Base-by-base conservation (phyloP, 2,329 filamentous ascomycete species). In the Apiospora phragmitis region DNA sequence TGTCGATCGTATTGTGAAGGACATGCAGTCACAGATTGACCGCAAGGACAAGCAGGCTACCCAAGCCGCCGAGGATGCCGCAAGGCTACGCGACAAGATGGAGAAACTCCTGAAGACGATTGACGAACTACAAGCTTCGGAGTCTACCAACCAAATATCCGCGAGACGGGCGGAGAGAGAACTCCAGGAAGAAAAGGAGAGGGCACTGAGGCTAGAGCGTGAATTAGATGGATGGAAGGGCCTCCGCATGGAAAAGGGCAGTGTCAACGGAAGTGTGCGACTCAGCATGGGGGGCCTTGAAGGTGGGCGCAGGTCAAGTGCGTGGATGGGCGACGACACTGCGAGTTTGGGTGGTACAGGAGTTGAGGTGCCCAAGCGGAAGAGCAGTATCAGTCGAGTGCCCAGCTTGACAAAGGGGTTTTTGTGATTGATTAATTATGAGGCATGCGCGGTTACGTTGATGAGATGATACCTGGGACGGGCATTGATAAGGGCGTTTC, bases 1-100 rank as follows among this genome's bases (percentile, higher is more conserved):
- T 79, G 92, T 98, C 35, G 96, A 98, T 83, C 94, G 95, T 72
- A 94, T 91, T 1, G 94, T 98, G 77, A 96, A 96, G 81, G 96
- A 98, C 81, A 88, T 98, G 32, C 94, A 98, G 81, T 88, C 90
- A 32, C 95, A 98, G 81, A 93, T 99, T 75, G 94, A 97, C 66
- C 93, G 96, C 76, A 94, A 94, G 76, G 95, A 98, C 74, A 98
- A 97, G 83, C 90, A 93, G 76, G 94, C 95, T 76, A 79, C 86
- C 6, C 92, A 96, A 78, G 86, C 97, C 24, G 88, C 91, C 69
- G 95, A 98, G 69, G 96, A 98, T 77, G 88, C 97, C 70, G 86
- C 87, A 75, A 93, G 95, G 74, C 91, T 94, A 77, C 93, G 95
- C 72, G 95, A 98, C 83, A 97, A 96, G 85, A 90, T 94, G 72